Conservation (phyloP, 2,329 filamentous ascomycete species). For the Phaeophleospora eucalypticola region DNA sequence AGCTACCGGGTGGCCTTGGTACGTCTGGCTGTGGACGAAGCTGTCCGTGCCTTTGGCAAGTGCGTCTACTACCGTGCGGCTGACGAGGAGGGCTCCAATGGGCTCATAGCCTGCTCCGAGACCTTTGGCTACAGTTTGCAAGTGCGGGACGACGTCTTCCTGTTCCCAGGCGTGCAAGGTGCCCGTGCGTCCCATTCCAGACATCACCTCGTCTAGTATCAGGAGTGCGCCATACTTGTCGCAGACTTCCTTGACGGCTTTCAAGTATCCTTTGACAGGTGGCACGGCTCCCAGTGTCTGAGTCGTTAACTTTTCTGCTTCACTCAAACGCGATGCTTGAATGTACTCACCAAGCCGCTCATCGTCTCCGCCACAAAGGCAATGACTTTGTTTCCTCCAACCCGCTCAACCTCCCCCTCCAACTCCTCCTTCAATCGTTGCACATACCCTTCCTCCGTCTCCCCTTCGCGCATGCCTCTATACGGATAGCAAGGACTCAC, state of each 20-base stretch:
- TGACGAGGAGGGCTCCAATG: constrained; percentile 53
- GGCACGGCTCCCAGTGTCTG: constrained; percentile 46
- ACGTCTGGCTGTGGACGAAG: constrained; percentile 58
- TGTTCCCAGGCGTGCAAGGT: constrained; percentile 31
- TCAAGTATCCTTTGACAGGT: constrained; percentile 51
- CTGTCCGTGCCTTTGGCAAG: constrained; percentile 35
- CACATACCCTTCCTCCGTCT: constrained; percentile 42
- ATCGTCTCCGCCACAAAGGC: constrained; percentile 52
- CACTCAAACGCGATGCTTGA: too few species aligned
- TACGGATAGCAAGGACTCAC: constrained; percentile 35
- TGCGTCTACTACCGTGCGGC: constrained; percentile 45
- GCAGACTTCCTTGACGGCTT: constrained; percentile 52
- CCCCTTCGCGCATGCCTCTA: constrained; percentile 30
- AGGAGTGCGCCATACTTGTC: constrained; percentile 53
- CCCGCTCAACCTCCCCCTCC: constrained; percentile 44
- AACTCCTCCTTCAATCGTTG: constrained; percentile 42
- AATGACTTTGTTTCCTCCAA: constrained; percentile 46
- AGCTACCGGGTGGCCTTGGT: constrained; percentile 52
- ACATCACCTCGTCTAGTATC: constrained; percentile 49
- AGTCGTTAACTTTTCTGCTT: too few species aligned
- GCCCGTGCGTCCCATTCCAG: constrained; percentile 27
- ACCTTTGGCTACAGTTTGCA: constrained; percentile 62
- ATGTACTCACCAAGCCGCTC: constrained; percentile 45
- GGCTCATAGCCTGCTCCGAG: constrained; percentile 60
- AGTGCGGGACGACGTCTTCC: constrained; percentile 51